Evolutionary conservation across 108 stramenopile genomes (phyloP).

Genomic region (Schizochytrium sp.): DNA sequence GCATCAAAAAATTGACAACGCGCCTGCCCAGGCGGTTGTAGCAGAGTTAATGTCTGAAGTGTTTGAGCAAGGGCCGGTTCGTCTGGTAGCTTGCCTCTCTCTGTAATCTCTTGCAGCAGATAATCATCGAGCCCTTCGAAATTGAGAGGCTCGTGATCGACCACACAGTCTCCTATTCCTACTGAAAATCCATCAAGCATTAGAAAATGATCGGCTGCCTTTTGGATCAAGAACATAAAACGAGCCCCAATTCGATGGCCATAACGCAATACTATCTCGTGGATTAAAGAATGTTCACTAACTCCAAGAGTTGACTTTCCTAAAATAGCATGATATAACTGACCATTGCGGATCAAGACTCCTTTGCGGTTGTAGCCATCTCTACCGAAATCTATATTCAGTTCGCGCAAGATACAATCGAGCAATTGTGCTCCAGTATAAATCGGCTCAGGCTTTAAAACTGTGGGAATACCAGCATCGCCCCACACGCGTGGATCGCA

Average conservation of each 20-base stretch:
- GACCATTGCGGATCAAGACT: not conserved
- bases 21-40: not conserved
- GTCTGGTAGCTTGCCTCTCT: not conserved
- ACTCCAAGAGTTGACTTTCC: not conserved
- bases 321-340: not conserved
- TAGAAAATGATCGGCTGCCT: not conserved
- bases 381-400: not conserved
- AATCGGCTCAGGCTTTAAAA: not conserved
- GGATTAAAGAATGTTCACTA: not conserved
- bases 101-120: not conserved
- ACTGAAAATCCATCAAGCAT: not conserved
- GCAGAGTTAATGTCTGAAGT: not conserved
- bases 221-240: slow-evolving; percentile 11
- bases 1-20: too few relatives aligned
- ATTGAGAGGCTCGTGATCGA: not conserved
- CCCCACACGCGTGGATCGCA: not conserved
- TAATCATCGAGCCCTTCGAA: not conserved
- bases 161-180: not conserved
- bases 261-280: not conserved
- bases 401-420: not conserved
- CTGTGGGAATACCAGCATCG: not conserved
- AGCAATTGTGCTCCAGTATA: not conserved
- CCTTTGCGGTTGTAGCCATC: not conserved
- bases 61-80: not conserved
- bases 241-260: not conserved